Percentiles rank a stretch among this genome's conserved stretches.
Conservation (phyloP, 225 moss, liverwort and hornwort species). For the Straminergon stramineum region DNA sequence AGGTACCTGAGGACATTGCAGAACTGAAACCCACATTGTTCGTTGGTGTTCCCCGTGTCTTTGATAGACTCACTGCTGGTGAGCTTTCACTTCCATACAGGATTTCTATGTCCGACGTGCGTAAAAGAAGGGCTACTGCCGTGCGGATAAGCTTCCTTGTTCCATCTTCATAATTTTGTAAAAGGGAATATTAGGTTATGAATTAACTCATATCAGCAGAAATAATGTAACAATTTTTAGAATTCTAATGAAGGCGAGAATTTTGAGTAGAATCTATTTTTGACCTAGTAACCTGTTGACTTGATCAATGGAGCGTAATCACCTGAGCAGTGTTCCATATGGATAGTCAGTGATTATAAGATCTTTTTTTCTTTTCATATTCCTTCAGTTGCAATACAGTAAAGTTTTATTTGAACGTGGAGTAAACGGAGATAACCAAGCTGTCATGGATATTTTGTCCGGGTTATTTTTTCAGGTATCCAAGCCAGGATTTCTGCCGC, state of each 20-base stretch:
- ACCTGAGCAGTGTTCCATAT: background rate
- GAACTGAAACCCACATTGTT: constrained; percentile 67
- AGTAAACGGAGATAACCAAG: background rate
- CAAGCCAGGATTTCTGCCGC: constrained; percentile 39
- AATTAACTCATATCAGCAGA: background rate
- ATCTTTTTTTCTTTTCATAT: background rate
- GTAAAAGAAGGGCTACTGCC: background rate
- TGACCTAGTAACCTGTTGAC: background rate
- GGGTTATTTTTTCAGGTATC: constrained; percentile 21
- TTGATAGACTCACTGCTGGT: constrained; percentile 68
- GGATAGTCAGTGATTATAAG: background rate
- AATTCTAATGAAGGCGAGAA: background rate
- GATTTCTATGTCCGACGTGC: background rate
- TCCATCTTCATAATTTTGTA: background rate
- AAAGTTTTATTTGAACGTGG: background rate
- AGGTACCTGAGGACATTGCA: constrained; percentile 64
- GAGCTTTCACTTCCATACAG: background rate
- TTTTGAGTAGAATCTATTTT: background rate
- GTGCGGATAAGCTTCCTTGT: background rate
- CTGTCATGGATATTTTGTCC: background rate
- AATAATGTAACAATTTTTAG: background rate
- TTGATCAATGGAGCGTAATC: background rate
- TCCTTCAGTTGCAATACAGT: background rate
- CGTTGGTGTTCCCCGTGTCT: constrained; percentile 77
- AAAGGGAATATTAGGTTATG: background rate